Base-by-base conservation (phyloP, 169 alveolate species). In the Plasmodium malariae region DNA sequence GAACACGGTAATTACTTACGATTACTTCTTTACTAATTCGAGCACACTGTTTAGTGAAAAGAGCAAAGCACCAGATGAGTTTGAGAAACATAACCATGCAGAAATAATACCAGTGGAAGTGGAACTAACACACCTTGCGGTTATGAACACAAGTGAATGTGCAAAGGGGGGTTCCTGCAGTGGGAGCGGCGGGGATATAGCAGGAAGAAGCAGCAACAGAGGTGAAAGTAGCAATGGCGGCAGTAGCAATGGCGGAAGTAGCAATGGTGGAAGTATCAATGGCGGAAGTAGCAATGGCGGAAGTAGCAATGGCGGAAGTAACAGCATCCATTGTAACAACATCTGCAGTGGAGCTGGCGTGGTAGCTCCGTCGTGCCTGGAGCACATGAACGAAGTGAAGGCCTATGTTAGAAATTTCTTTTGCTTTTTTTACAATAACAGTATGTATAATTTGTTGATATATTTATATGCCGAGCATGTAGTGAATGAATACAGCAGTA, bases 401-500 rank as follows among this genome's bases (percentile, higher is more conserved):
- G 21, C 30, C 1, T 6, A 59, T 51, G 34, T 80, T 21, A 0
- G 45, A 34, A 54, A 63, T 7, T 26, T 80, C 28, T 57, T 80
- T 36, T 9, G 9, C 3, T 54, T 24, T 14, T 80, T 80, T 28
- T 67, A 80, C 26, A 6, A 51, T 4, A 30, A 45, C 21, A 51
- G 67, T 45, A 67, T 80, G 73, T 59, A 45, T 11, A 65, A 34
- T 28, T 37, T 68, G 26, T 49, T 80, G 51, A 19, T 65, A 36
- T 80, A 67, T 57, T 59, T 80, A 21, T 80, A 80, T 57, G 72
- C 72, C 0, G 91, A 80, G n/a, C 91, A 80, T 37, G 60, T 80
- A 1, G 40, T 65, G 12, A 67, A 68, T 17, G 91, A 80, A 51
- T 80, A 80, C 28, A 63, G 89, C 21, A 65, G 28, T 49, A 49